phyloP scores from a whole-genome alignment of 2,329 filamentous ascomycete species.

The Pseudocercospora pini-densiflorae region DNA sequence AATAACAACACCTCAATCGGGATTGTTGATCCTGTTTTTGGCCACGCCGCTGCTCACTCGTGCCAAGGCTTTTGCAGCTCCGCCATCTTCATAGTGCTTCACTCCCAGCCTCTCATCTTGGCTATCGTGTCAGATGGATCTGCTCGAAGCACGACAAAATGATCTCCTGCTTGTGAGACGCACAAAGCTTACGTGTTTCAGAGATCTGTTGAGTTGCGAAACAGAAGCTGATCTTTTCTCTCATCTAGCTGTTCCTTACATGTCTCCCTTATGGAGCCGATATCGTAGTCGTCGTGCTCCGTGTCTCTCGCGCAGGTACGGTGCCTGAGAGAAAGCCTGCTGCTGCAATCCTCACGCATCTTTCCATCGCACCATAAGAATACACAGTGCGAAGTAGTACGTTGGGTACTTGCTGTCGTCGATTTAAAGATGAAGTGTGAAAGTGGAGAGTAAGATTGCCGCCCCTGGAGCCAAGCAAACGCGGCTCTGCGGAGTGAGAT shows the following conservation, averaged over 20 bases:
- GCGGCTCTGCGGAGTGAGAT: constrained; percentile 5
- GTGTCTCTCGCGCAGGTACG: too few species aligned
- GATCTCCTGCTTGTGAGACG: not conserved
- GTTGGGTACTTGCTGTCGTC: not conserved
- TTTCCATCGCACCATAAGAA: too few species aligned
- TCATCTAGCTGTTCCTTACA: too few species aligned
- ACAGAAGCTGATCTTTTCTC: too few species aligned
- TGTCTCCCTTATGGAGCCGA: too few species aligned
- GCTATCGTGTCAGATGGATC: not conserved
- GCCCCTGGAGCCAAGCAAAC: not conserved
- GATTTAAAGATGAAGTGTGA: not conserved
- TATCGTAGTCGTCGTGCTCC: too few species aligned
- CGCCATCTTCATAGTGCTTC: not conserved
- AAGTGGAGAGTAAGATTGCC: not conserved
- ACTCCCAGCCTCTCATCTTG: not conserved
- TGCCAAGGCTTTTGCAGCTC: not conserved
- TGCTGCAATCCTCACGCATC: too few species aligned
- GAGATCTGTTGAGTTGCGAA: too few species aligned
- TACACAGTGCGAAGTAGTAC: not conserved
- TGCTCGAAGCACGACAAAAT: not conserved
- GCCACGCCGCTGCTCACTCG: not conserved
- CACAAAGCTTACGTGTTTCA: too few species aligned
- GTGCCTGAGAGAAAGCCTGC: too few species aligned
- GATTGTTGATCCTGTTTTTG: not conserved
- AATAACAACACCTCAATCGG: not conserved